Conservation (phyloP, 192 early-diverging fungal genomes). For the Backusella macrospora region DNA sequence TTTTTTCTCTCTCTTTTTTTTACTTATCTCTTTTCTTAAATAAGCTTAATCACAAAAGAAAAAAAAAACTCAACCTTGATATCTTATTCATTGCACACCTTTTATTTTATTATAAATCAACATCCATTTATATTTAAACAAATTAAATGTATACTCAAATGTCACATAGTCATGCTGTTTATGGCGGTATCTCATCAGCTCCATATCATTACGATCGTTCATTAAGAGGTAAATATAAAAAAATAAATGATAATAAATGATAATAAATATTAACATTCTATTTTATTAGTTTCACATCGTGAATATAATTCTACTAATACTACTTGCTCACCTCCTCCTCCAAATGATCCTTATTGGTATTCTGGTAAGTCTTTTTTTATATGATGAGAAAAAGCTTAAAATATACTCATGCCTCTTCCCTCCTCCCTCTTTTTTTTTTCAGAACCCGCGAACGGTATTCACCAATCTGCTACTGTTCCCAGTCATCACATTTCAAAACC, state of each 20-base stretch:
- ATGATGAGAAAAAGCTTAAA: neutral
- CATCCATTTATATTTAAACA: too few species aligned
- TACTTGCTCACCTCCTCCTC: neutral
- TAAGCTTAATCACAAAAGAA: neutral
- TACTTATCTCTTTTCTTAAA: neutral
- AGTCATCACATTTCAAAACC: conserved; percentile 1
- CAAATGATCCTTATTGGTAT: conserved; percentile 20
- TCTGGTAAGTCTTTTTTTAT: conserved; percentile 1
- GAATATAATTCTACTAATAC: neutral
- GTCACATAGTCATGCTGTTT: neutral
- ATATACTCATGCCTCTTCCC: neutral
- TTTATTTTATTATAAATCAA: neutral
- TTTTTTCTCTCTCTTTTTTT: neutral
- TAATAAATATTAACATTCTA: neutral
- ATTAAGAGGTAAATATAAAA: conserved; percentile 12
- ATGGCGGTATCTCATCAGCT: conserved; percentile 12
- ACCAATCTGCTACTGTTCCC: conserved; percentile 4
- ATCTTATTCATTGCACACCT: too few species aligned
- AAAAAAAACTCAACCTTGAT: too few species aligned
- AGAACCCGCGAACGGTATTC: conserved; percentile 6
- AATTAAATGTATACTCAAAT: conserved; percentile 8
- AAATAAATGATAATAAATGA: neutral
- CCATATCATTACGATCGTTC: conserved; percentile 5
- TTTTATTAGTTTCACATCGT: neutral
- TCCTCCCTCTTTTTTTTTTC: neutral